These are phyloP conservation scores for Phalaenopsis aphrodite DNA, from an alignment of 106 monocot genomes.

Conservation along the genomic window DNA sequence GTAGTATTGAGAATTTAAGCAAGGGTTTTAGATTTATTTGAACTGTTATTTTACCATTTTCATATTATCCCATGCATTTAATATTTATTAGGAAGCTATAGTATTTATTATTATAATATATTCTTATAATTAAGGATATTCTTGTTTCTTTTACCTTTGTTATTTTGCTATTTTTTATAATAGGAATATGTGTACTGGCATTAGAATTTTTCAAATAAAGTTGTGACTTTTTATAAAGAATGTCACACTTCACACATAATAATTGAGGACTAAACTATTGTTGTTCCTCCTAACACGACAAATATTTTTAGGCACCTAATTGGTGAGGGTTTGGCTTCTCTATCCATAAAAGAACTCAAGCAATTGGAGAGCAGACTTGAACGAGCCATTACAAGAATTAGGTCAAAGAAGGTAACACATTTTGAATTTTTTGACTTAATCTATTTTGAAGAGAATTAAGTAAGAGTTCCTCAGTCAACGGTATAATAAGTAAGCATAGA, in stretches of 20 bases:
- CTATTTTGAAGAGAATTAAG: background rate
- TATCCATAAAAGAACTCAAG: slow-evolving; percentile 90
- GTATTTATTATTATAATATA: too few species aligned
- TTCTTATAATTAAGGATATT: too few species aligned
- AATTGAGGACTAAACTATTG: background rate
- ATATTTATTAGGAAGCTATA: too few species aligned
- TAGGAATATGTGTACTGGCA: too few species aligned
- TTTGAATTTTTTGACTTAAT: background rate
- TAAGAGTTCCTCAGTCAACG: background rate
- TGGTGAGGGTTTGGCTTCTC: slow-evolving; percentile 56
- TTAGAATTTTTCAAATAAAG: too few species aligned
- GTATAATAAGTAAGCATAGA: background rate
- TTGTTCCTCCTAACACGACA: background rate
- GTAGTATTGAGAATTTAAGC: too few species aligned
- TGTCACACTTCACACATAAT: background rate
- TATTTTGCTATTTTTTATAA: too few species aligned
- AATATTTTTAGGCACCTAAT: slow-evolving; percentile 42
- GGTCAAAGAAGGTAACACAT: slow-evolving; percentile 79
- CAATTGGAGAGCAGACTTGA: slow-evolving; percentile 89
- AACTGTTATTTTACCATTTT: too few species aligned
- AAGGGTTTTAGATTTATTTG: too few species aligned
- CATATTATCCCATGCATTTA: too few species aligned
- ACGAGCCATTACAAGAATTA: slow-evolving; percentile 66
- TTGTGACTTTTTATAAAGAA: too few species aligned
- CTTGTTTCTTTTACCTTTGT: too few species aligned